A percentile compares a stretch with the other conserved stretches of the same genome.
phyloP scores from a whole-genome alignment of 1,284 basidiomycete genomes.

The Austroboletus novae-zelandiae region DNA sequence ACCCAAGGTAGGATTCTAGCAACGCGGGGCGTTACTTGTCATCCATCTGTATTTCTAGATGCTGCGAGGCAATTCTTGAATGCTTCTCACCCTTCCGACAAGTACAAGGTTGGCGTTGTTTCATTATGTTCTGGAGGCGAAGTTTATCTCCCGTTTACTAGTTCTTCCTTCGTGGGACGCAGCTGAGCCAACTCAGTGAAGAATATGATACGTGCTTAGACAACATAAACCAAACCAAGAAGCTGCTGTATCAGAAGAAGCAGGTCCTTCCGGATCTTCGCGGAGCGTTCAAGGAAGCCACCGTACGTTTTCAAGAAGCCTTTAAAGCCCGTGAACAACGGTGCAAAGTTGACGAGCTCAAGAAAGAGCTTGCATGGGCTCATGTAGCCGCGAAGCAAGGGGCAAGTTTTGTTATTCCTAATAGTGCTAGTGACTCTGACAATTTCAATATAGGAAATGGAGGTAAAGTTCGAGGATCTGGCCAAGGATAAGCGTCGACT shows the following conservation, averaged over 20 bases:
- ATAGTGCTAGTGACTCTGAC: background rate
- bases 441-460: constrained; percentile 44
- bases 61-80: constrained; percentile 77
- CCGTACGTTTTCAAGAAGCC: constrained; percentile 67
- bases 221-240: constrained; percentile 67
- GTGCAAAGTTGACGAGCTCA: constrained; percentile 65
- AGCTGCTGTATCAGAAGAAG: constrained; percentile 64
- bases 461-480: constrained; percentile 47
- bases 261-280: constrained; percentile 75
- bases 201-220: constrained; percentile 80
- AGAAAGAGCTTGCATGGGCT: constrained; percentile 87
- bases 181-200: constrained; percentile 83
- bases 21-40: background rate
- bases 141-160: constrained; percentile 31
- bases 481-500: constrained; percentile 47
- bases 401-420: constrained; percentile 35
- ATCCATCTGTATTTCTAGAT: constrained; percentile 30
- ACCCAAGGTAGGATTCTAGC: constrained; percentile 67
- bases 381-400: constrained; percentile 76
- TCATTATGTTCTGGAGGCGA: background rate
- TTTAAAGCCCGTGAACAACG: constrained; percentile 71
- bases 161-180: constrained; percentile 96
- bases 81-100: constrained; percentile 79
- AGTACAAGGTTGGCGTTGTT: constrained; percentile 71
- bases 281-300: constrained; percentile 57